Base-by-base conservation (phyloP, 495 filamentous ascomycete genomes). In the Entonaema liquescens region DNA sequence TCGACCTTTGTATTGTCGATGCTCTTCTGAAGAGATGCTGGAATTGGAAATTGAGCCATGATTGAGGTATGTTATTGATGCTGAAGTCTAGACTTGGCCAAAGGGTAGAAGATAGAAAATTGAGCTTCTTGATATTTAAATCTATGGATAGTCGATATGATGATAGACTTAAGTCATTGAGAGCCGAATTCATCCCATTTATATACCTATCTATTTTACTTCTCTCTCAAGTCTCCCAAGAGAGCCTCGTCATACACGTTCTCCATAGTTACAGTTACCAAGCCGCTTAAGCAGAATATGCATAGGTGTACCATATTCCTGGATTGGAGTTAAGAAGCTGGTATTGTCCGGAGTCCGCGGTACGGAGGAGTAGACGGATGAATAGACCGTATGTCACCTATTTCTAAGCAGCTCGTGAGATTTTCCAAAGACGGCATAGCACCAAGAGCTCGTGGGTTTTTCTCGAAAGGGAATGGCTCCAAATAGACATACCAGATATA, bases 1-100 rank as follows among this genome's bases (percentile, higher is more conserved):
- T 67, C 64, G 35, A 72, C 69, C 23, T 67, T 67, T 47, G 69
- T 72, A n/a, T 21, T 31, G 35, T 59, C 63, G 63, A 72, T 13
- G 31, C 69, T 72, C 36, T 72, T 54, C 63, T 72, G 69, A 36
- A 72, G 26, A 5, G 69, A 72, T 59, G 17, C 33, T n/a, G 69
- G 69, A 9, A 72, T 9, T 33, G 64, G 69, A 11, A 72, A 11
- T 23, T 59, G 21, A 21, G 52, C 26, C 69, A 72, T 72, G 52
- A 6, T 54, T 54, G 21, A 19, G 26, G 1, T 23, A 7, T 19
- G 17, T 6, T 9, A 7, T 50, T 1, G 25, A n/a, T 13, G n/a
- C 33, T 35, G 4, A 12, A 12, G 1, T 54, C n/a, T 57, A 21
- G 28, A 49, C 13, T 55, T 57, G 6, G 17, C 28, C 12, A 25